Base-by-base conservation (phyloP, 129 eudicot genomes). In the Saussurea involucrata region DNA sequence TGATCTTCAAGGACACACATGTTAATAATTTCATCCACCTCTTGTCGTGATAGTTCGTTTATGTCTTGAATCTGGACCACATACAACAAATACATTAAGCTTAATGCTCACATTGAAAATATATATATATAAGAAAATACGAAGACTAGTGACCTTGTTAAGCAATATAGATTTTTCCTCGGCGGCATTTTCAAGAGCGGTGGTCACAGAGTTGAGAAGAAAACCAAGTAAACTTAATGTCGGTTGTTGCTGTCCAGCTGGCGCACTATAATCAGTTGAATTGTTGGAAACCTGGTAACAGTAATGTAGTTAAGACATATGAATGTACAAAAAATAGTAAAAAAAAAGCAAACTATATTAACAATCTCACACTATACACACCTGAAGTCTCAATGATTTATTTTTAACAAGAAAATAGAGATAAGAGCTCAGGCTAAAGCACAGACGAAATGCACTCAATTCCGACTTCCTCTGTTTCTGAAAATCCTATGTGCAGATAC, bases 21-120 rank as follows among this genome's bases (percentile, higher is more conserved):
- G 68, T 66, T 85, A 27, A 95, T 86, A 46, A 92, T 88, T 69
- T 90, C 97, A 81, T 95, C 99, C 71, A 95, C 99, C 76, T 95
- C 99, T 84, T 90, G 99, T 78, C 99, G 85, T 67, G 99, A 84
- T 66, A 95, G 78, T 74, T 95, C 97, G 71, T 95, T 95, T 77
- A 95, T 84, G 77, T 92, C 96, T 84, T 85, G 97, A 78, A 92
- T 92, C 99, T 95, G 79, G 17, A 72, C 4, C 76, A 73, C 15
- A 21, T 3, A 49, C 60, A 82, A 49, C 44, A 65, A 21, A 17
- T 12, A 28, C 9, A 27, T 8, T 55, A 66, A 73, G 61, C 3
- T 25, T 24, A 12, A 53, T 25, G 44, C 65, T 67, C 15, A 12
- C 22, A 34, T 40, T 40, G 40, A 60, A 24, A 40, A 34, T 44